Base-by-base conservation (phyloP, 805 yeast species). In the Candida sakaeoensis region DNA sequence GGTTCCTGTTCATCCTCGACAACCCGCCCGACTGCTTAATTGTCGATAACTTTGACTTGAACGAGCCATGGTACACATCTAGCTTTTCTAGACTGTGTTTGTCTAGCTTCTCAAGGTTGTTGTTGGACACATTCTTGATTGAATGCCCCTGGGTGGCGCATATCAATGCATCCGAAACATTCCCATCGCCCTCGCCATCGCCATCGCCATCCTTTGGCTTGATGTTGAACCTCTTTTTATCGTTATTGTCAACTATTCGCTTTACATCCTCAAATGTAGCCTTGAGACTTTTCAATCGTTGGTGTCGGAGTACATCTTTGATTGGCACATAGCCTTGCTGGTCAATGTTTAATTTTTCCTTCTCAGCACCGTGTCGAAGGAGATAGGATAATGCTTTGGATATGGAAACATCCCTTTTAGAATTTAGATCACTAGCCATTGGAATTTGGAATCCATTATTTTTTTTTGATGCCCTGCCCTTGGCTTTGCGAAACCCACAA, bases 111-210 rank as follows among this genome's bases (percentile, higher is more conserved):
- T 39, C 55, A 21, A 77, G 58, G 33, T 55, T 51, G 21, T 72
- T 68, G 12, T 73, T 70, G 15, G 65, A 72, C 1, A 80, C 65
- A 0, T 51, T 42, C 24, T 58, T 54, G 4, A 91, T 62, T 0
- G 95, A 80, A 58, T 93, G 99, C 3, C 99, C 99, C 60, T 93
- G 99, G 38, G 82, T 82, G 3, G 99, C 98, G 55, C 97, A 78
- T n/a, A 91, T 66, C 14, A 28, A 46, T 30, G 55, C 60, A 4
- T 50, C n/a, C n/a, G n/a, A 62, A 4, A 39, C 41, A 8, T 19
- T 18, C 3, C 12, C 4, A 9, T 19, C 18, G n/a, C n/a, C n/a
- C n/a, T n/a, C n/a, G n/a, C n/a, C n/a, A n/a, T n/a, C n/a, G n/a
- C n/a, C n/a, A n/a, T n/a, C n/a, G n/a, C n/a, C n/a, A n/a, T n/a